A percentile compares a stretch with the other conserved stretches of the same genome.
Conservation (phyloP, 228 moss, liverwort and hornwort species). For the Sphagnum fallax region DNA sequence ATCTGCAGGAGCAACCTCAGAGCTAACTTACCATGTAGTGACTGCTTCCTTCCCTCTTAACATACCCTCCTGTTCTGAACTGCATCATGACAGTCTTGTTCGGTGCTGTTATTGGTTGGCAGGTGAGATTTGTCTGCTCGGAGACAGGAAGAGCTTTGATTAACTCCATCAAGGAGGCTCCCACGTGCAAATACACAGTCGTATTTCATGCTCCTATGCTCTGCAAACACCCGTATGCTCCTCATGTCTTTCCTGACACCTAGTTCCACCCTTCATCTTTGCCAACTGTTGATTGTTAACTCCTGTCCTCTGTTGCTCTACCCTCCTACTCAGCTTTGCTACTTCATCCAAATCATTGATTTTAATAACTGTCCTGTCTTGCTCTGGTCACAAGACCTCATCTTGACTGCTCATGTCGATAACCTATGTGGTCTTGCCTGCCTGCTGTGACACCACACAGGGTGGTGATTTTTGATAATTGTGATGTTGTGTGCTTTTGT, state of each 20-base stretch:
- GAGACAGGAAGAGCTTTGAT: conserved; percentile 52
- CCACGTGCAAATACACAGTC: conserved; percentile 92
- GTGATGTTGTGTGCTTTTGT: not conserved
- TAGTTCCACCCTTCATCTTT: not conserved
- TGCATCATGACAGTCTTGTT: too few relatives aligned
- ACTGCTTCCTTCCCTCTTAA: not conserved
- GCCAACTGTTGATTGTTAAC: not conserved
- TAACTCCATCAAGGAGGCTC: conserved; percentile 87
- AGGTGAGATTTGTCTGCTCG: conserved; percentile 95
- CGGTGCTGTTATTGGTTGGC: not conserved
- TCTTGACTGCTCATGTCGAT: not conserved
- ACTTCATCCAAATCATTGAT: not conserved
- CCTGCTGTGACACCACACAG: not conserved
- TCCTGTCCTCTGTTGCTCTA: not conserved
- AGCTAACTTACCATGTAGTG: not conserved
- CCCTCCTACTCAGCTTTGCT: not conserved
- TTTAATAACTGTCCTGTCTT: not conserved
- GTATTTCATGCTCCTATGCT: conserved; percentile 75
- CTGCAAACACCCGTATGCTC: conserved; percentile 86
- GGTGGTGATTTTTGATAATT: not conserved
- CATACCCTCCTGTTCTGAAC: too few relatives aligned
- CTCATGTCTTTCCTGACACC: not conserved
- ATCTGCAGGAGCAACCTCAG: too few relatives aligned
- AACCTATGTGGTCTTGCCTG: not conserved
- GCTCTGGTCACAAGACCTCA: not conserved